Conservation (phyloP, 345 rosid genomes). For the Populus simonii region DNA sequence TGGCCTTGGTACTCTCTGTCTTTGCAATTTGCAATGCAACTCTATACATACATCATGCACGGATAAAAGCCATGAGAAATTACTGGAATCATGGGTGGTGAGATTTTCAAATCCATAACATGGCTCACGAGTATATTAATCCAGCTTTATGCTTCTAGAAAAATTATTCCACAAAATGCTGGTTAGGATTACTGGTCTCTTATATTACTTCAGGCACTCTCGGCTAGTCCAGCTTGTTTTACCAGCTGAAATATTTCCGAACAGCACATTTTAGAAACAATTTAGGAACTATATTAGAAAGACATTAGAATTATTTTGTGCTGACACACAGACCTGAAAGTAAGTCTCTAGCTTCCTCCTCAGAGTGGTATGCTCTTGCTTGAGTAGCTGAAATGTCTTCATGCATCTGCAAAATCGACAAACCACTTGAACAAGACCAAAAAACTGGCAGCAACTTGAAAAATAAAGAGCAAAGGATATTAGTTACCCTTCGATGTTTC, state of each 20-base stretch:
- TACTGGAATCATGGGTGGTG: too few relatives aligned
- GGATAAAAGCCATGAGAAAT: too few relatives aligned
- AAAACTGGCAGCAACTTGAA: neutral
- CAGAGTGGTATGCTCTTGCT: conserved; percentile 39
- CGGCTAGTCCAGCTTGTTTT: conserved; percentile 18
- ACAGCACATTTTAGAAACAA: neutral
- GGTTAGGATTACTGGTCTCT: neutral
- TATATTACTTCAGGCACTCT: conserved; percentile 1
- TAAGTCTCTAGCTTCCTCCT: conserved; percentile 41
- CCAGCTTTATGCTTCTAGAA: neutral
- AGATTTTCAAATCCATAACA: neutral
- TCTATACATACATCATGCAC: too few relatives aligned
- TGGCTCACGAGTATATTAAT: too few relatives aligned
- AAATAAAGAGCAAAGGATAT: neutral
- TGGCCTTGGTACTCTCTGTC: too few relatives aligned
- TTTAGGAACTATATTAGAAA: neutral
- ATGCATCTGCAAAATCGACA: conserved; percentile 28
- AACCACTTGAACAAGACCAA: neutral
- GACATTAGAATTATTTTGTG: neutral
- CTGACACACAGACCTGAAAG: conserved; percentile 31
- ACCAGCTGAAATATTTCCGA: conserved; percentile 15
- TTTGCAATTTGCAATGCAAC: too few relatives aligned
- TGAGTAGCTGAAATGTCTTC: conserved; percentile 32
- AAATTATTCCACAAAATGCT: neutral
- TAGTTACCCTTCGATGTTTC: conserved; percentile 34